Evolutionary conservation across 1,139 yeast genomes (phyloP), one percentile per base, ranked within the genome.

Genomic region (Ogataea hybrid): DNA sequence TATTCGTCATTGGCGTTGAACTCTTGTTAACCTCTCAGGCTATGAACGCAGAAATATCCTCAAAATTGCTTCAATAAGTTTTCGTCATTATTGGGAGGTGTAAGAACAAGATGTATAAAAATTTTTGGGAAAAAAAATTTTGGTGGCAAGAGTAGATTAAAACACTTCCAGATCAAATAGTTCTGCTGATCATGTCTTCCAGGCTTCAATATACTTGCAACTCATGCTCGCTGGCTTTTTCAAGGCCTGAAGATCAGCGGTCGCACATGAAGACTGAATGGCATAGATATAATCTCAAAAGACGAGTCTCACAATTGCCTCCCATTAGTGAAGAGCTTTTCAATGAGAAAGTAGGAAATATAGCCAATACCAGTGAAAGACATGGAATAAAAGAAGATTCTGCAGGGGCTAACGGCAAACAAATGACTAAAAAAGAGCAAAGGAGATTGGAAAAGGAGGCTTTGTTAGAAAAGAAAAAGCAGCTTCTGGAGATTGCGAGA

Each of bases 211-310:
- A 47, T 41, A 90, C 97, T 5, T 92, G 98, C 67, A 90, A 89
- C 62, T 83, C 96, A 18, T 92, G 98, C 63, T 82, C 80, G 10
- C 73, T 90, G 48, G 81, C 79, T 41, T 92, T 92, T 58, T 75
- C 81, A 16, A 70, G 79, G 12, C 81, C 95, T 4, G 87, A 81
- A 43, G 77, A 79, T 49, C 99, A 92, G 67, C 74, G 97, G 57
- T 70, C 71, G 39, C 99, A 92, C 59, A 94, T 92, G 97, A 87
- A 74, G 58, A 70, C 85, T 3, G 94, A 84, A 47, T 84, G 94
- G 94, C 94, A 84, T 63, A 67, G 83, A 51, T 78, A 78, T 57
- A 78, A 78, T 53, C 67, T 78, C 53, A 78, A 78, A 49, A 69
- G 84, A 65, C 68, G 81, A 57, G 83, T 77, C 17, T 80, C 83